Percentiles rank a stretch among this genome's conserved stretches.
These are phyloP conservation scores for Cercospora sp. DNA, from an alignment of 2,329 filamentous ascomycete genomes.

Conservation along the genomic window DNA sequence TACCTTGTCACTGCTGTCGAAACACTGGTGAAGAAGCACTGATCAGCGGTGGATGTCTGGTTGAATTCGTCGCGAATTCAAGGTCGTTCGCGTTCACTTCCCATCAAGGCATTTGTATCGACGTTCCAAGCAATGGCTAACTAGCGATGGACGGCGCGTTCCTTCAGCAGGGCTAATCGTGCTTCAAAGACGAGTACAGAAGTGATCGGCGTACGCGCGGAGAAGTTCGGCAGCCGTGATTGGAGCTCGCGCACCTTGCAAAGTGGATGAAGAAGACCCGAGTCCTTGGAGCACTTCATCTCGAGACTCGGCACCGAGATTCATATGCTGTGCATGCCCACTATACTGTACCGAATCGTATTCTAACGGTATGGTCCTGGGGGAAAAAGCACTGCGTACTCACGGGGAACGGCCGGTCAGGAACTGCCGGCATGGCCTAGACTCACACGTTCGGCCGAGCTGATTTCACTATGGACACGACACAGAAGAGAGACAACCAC, in stretches of 20 bases:
- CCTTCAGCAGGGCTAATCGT: conserved; percentile 1
- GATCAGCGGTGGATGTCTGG: not conserved
- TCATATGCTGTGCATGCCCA: conserved; percentile 9
- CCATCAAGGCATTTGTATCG: not conserved
- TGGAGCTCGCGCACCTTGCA: conserved; percentile 6
- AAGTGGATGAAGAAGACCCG: conserved; percentile 10
- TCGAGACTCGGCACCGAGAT: conserved; percentile 5
- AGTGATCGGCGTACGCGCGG: conserved; percentile 5
- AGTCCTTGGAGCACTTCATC: conserved; percentile 7
- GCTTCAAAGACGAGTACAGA: conserved; percentile 4
- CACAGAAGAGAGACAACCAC: conserved; percentile 31
- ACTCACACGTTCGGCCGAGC: conserved; percentile 2
- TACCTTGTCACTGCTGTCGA: not conserved
- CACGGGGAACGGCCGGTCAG: not conserved
- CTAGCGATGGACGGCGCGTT: conserved; percentile 5
- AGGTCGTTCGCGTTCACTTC: not conserved
- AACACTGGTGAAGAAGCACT: not conserved
- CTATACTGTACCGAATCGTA: not conserved
- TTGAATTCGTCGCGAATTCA: not conserved
- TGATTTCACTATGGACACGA: conserved; percentile 5
- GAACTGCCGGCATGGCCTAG: conserved; percentile 9
- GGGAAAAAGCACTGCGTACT: conserved; percentile 4
- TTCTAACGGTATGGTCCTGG: not conserved
- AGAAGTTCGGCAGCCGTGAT: not conserved
- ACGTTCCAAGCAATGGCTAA: conserved; percentile 1